These are phyloP conservation scores for Cryptosporidium sp. DNA, from an alignment of 169 alveolate species.

Conservation along the genomic window DNA sequence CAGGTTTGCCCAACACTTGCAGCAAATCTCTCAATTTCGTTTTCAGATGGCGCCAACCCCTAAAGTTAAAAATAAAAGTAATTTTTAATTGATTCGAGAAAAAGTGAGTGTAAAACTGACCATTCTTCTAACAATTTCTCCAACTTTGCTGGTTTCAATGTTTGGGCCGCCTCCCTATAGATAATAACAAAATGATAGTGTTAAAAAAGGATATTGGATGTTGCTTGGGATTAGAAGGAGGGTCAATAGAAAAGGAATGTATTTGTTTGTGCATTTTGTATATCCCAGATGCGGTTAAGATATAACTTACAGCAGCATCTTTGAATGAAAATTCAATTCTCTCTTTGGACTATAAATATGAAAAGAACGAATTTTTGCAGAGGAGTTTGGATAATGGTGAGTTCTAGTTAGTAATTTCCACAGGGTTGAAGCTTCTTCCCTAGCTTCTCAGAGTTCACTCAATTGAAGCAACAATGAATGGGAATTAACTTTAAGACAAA, in stretches of 20 bases:
- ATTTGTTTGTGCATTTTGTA: not conserved
- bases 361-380: not conserved
- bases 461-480: not conserved
- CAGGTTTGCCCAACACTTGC: conserved; percentile 53
- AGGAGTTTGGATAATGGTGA: not conserved
- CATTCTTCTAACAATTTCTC: conserved; percentile 74
- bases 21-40: conserved; percentile 20
- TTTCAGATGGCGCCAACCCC: conserved; percentile 72
- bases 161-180: conserved; percentile 58
- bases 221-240: no score
- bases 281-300: not conserved
- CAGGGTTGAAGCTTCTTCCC: not conserved
- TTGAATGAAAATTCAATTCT: conserved; percentile 53
- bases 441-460: not conserved
- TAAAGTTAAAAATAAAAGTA: not conserved
- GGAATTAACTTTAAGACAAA: not conserved
- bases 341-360: conserved; percentile 19
- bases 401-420: not conserved
- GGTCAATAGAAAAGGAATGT: not conserved
- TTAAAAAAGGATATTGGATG: not conserved
- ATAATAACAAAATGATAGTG: not conserved
- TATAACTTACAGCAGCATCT: conserved; percentile 63
- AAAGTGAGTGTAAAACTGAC: not conserved
- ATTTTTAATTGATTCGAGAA: no score
- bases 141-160: conserved; percentile 38